Percentiles rank a stretch among this genome's conserved stretches.
Conservation (phyloP, 768 basidiomycete genomes). For the Amanita pseudoporphyria region DNA sequence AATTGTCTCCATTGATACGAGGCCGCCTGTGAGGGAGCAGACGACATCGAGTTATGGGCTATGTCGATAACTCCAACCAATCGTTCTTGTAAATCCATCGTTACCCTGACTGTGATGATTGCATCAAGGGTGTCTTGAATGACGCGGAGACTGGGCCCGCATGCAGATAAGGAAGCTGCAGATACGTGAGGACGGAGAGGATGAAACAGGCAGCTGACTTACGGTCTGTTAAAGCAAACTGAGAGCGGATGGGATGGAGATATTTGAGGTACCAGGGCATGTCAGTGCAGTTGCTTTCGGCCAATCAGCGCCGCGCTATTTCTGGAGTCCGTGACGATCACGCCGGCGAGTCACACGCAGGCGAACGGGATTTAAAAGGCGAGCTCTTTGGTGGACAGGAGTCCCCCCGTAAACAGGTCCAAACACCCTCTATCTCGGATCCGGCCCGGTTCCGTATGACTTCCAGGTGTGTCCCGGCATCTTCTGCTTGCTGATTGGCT, state of each 20-base stretch:
- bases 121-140: slow-evolving; percentile 3
- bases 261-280: slow-evolving; percentile 7
- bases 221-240: background rate
- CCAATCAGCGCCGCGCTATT: slow-evolving; percentile 5
- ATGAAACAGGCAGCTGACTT: background rate
- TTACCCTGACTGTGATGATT: background rate
- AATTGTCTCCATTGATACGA: slow-evolving; percentile 49
- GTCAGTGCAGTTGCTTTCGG: background rate
- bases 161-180: background rate
- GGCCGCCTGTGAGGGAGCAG: slow-evolving; percentile 21
- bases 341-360: slow-evolving; percentile 25
- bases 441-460: slow-evolving; percentile 65
- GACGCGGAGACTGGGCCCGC: background rate
- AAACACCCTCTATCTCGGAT: slow-evolving; percentile 27
- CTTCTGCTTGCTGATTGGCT: background rate
- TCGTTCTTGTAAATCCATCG: background rate
- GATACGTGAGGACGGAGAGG: background rate
- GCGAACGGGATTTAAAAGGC: slow-evolving; percentile 58
- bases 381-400: slow-evolving; percentile 35
- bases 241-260: slow-evolving; percentile 1
- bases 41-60: slow-evolving; percentile 43
- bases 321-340: slow-evolving; percentile 27
- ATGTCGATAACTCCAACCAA: slow-evolving; percentile 25
- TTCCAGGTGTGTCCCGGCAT: slow-evolving; percentile 44
- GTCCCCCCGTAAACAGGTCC: slow-evolving; percentile 43